A percentile compares a stretch with the other conserved stretches of the same genome.
phyloP scores from a whole-genome alignment of 2,329 filamentous ascomycete genomes.

The Fonsecaea multimorphosa region DNA sequence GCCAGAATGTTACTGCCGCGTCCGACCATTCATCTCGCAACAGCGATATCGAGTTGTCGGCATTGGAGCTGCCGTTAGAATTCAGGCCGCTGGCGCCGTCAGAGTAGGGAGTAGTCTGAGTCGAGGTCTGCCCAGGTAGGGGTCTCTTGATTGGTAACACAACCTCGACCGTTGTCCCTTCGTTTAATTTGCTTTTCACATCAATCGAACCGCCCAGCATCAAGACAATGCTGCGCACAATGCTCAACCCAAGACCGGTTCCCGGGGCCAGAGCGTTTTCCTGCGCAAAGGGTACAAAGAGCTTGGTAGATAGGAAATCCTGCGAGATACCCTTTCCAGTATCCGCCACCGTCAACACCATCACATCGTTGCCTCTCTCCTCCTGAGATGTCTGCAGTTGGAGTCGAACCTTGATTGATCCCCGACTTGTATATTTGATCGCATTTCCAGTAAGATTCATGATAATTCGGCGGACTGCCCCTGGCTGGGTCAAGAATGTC shows the following conservation, averaged over 20 bases:
- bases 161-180: constrained; percentile 32
- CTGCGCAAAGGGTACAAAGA: constrained; percentile 69
- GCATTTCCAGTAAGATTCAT: constrained; percentile 49
- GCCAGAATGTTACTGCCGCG: constrained; percentile 22
- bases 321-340: constrained; percentile 68
- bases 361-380: constrained; percentile 30
- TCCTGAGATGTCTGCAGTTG: constrained; percentile 27
- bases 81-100: constrained; percentile 18
- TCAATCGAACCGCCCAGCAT: constrained; percentile 64
- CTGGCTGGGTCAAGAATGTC: constrained; percentile 37
- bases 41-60: constrained; percentile 18
- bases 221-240: constrained; percentile 64
- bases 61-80: constrained; percentile 20
- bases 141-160: constrained; percentile 30
- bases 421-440: constrained; percentile 47
- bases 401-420: constrained; percentile 44
- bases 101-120: constrained; percentile 27
- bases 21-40: constrained; percentile 21
- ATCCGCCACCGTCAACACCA: constrained; percentile 59
- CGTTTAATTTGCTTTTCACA: constrained; percentile 47
- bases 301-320: constrained; percentile 62
- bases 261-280: constrained; percentile 65
- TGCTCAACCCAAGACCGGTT: constrained; percentile 67
- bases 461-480: constrained; percentile 45
- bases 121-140: constrained; percentile 25